Base-by-base conservation (phyloP, 164 flowering plant species). In the Aristolochia fimbriata region DNA sequence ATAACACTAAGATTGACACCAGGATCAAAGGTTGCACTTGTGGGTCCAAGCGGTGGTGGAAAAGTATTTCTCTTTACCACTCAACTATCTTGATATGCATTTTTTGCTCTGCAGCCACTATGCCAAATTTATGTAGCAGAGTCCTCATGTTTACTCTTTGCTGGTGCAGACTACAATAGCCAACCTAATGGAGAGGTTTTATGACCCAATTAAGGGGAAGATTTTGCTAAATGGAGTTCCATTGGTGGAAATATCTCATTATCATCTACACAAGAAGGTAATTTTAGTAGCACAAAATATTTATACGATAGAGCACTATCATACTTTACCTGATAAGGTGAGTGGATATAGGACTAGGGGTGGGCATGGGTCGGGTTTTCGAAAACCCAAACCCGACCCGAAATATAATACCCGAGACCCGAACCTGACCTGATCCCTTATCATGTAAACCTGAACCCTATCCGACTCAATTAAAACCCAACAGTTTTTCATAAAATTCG, bases 41-140 rank as follows among this genome's bases (percentile, higher is more conserved):
- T 94, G 68, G 99, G 99, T 54, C 99, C 99, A 59, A 94, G 96
- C 64, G 99, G 99, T 63, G 97, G 99, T 24, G 99, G 97, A 71
- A 91, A 91, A 70, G 99, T 94, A 79, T 70, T 20, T 16, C 65
- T 20, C 23, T 41, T 17, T 12, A n/a, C 12, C 49, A 43, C 13
- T 30, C 20, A 53, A 58, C 12, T 61, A 21, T 22, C 48, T 15
- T 48, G 7, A 53, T 21, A 6, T 49, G 30, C 15, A 54, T 21
- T 17, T 31, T 58, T n/a, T 61, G 37, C 61, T 14, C 16, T 5
- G 22, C 22, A 12, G 53, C 53, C 22, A 16, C 11, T n/a, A 50
- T 50, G 6, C 22, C 22, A 19, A n/a, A 22, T 8, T 6, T 33
- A 49, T 15, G 24, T 46, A 60, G 19, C 53, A 7, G 2, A 2